Evolutionary conservation across 2,329 filamentous ascomycete species (phyloP).

Genomic region (Drechslerella coelobrocha): DNA sequence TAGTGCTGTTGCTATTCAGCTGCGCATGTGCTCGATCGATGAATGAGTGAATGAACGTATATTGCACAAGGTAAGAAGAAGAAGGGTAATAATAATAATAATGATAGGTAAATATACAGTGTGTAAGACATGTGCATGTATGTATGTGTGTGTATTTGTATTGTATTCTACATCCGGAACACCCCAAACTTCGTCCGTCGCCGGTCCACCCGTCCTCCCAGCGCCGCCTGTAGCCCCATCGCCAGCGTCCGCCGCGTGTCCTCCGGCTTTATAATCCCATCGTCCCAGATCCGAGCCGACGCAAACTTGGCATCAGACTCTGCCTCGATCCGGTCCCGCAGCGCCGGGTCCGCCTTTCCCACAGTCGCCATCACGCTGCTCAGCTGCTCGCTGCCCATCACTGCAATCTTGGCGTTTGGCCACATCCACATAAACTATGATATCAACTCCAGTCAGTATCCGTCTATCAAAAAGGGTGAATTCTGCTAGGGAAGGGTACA

Average conservation of each 20-base stretch:
- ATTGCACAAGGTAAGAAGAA: too few species aligned
- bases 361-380: slow-evolving; percentile 94
- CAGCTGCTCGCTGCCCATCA: slow-evolving; percentile 95
- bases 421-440: slow-evolving; percentile 78
- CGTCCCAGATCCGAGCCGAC: slow-evolving; percentile 88
- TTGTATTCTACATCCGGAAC: slow-evolving; percentile 75
- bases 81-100: too few species aligned
- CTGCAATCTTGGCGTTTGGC: slow-evolving; percentile 90
- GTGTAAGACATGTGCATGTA: neutral
- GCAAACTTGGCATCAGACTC: slow-evolving; percentile 91
- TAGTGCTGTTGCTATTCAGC: too few species aligned
- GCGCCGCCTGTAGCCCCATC: slow-evolving; percentile 73
- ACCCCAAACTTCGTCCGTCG: slow-evolving; percentile 76
- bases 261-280: slow-evolving; percentile 78
- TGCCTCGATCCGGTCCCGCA: slow-evolving; percentile 82
- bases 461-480: neutral
- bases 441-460: slow-evolving; percentile 4
- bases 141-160: neutral
- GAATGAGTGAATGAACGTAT: neutral
- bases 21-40: too few species aligned
- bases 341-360: slow-evolving; percentile 78
- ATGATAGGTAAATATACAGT: too few species aligned
- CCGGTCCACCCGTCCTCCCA: slow-evolving; percentile 67
- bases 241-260: slow-evolving; percentile 77
- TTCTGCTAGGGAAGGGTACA: neutral